Conservation (phyloP, 306 rosid genomes). For the Prinsepia uniflora region DNA sequence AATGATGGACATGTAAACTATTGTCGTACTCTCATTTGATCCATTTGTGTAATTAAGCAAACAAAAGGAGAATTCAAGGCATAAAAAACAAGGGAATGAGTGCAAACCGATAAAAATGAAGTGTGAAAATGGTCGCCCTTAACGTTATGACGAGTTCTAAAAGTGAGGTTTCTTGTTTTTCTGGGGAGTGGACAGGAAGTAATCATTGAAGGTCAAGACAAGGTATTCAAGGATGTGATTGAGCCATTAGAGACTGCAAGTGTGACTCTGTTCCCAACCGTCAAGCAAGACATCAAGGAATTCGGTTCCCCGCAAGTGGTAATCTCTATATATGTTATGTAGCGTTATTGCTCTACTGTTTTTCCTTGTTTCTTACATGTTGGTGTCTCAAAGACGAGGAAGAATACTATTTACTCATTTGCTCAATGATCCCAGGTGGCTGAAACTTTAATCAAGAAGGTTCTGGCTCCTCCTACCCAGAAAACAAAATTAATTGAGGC, state of each 20-base stretch:
- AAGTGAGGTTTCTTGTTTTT: slow-evolving; percentile 1
- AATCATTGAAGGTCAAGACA: slow-evolving; percentile 84
- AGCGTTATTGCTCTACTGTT: neutral
- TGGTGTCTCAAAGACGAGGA: neutral
- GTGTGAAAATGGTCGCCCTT: too few species aligned
- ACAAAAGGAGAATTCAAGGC: too few species aligned
- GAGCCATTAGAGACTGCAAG: slow-evolving; percentile 90
- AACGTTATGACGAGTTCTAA: too few species aligned
- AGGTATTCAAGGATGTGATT: slow-evolving; percentile 94
- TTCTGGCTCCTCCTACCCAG: slow-evolving; percentile 83
- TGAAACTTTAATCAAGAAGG: slow-evolving; percentile 70
- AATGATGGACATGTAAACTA: slow-evolving; percentile 13
- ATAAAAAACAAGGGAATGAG: too few species aligned
- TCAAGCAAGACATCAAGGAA: slow-evolving; percentile 73
- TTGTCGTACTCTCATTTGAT: too few species aligned
- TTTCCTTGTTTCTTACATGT: neutral
- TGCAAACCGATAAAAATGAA: too few species aligned
- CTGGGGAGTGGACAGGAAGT: slow-evolving; percentile 69
- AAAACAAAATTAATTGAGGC: slow-evolving; percentile 85
- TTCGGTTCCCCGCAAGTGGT: slow-evolving; percentile 85
- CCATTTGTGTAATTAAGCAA: too few species aligned
- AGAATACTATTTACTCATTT: neutral
- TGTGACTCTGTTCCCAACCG: slow-evolving; percentile 63
- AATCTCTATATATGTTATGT: slow-evolving; percentile 8
- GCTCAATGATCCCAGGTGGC: slow-evolving; percentile 55